phyloP scores from a whole-genome alignment of 139 green algal genomes.

The Coelastrella sp. region DNA sequence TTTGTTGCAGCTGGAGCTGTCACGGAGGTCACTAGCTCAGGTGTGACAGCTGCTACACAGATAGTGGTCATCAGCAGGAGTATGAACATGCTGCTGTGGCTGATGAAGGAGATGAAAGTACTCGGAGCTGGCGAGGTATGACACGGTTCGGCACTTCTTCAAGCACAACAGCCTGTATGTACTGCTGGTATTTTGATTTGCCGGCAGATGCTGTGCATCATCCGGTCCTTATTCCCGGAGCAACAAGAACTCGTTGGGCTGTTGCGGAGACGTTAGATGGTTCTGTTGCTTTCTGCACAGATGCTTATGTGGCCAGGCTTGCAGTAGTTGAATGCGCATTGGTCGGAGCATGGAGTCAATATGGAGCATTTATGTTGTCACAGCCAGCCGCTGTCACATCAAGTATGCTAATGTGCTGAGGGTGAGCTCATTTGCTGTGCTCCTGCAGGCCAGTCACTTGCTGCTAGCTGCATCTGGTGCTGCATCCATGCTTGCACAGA shows the following conservation, averaged over 20 bases:
- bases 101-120: not conserved
- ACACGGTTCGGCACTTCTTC: not conserved
- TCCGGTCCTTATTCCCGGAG: too few species aligned
- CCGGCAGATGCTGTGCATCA: too few species aligned
- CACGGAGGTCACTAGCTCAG: not conserved
- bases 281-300: too few species aligned
- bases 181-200: not conserved
- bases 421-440: too few species aligned
- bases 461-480: not conserved
- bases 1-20: conserved; percentile 19
- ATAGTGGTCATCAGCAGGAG: not conserved
- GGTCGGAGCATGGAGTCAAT: too few species aligned
- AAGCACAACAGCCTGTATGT: not conserved
- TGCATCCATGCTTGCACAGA: not conserved
- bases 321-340: too few species aligned
- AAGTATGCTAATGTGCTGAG: too few species aligned
- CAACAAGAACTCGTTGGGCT: too few species aligned
- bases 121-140: not conserved
- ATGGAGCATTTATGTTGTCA: too few species aligned
- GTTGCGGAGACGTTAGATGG: too few species aligned
- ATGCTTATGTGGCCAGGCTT: too few species aligned
- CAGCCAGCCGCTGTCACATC: too few species aligned
- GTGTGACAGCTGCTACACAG: not conserved
- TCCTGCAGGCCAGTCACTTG: not conserved
- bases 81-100: conserved; percentile 30